Conservation (phyloP, 1,284 basidiomycete species). For the Pseudozyma sp. region DNA sequence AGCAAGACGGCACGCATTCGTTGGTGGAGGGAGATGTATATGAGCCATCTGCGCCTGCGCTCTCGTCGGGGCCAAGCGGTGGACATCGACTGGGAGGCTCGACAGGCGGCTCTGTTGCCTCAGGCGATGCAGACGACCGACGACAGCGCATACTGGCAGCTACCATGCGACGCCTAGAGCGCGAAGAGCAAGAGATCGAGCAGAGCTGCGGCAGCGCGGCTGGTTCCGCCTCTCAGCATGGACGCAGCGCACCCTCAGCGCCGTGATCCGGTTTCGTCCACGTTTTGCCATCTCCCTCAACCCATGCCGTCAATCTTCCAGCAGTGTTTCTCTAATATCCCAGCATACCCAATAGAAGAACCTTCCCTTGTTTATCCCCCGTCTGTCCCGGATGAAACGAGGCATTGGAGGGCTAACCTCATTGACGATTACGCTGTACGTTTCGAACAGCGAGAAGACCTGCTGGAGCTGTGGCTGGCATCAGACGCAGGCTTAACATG, state of each 20-base stretch:
- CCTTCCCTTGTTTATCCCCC: too few species aligned
- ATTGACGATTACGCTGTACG: too few species aligned
- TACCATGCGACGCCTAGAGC: constrained; percentile 52
- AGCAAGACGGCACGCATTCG: constrained; percentile 28
- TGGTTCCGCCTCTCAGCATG: constrained; percentile 7
- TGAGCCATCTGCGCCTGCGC: constrained; percentile 24
- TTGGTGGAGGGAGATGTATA: constrained; percentile 50
- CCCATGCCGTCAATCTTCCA: too few species aligned
- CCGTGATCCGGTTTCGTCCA: not conserved
- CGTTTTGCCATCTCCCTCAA: too few species aligned
- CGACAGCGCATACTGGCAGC: constrained; percentile 45
- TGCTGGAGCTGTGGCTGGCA: too few species aligned
- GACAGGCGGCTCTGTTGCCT: not conserved
- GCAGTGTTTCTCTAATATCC: too few species aligned
- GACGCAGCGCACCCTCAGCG: constrained; percentile 4
- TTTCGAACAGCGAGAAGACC: too few species aligned
- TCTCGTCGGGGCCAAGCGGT: not conserved
- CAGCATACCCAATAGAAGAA: too few species aligned
- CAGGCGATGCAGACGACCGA: constrained; percentile 27
- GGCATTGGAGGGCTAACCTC: too few species aligned
- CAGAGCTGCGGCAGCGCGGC: constrained; percentile 39
- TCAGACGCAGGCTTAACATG: too few species aligned
- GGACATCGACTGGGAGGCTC: constrained; percentile 16
- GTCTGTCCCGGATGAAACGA: too few species aligned
- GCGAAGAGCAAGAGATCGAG: constrained; percentile 46